Evolutionary conservation across 2,329 filamentous ascomycete species (phyloP).

Genomic region (Ilyonectria robusta): DNA sequence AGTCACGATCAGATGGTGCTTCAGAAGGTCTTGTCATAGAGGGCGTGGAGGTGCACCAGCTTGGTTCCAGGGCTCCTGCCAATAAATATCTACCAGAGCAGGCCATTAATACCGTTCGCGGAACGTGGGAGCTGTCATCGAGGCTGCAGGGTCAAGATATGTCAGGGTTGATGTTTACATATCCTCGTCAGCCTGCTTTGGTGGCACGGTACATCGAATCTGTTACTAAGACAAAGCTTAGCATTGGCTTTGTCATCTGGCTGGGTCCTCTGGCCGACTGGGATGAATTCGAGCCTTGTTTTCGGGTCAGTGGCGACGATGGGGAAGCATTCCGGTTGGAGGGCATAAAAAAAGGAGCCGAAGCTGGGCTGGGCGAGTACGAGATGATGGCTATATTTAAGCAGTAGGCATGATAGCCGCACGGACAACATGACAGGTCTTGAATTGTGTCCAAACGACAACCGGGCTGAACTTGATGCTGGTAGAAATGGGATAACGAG

Average conservation of each 20-base stretch:
- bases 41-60: constrained; percentile 47
- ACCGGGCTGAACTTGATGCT: too few relatives aligned
- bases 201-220: constrained; percentile 46
- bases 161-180: constrained; percentile 50
- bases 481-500: too few relatives aligned
- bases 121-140: constrained; percentile 50
- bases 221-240: constrained; percentile 16
- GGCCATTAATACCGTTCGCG: constrained; percentile 47
- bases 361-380: constrained; percentile 40
- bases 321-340: constrained; percentile 24
- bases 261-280: constrained; percentile 47
- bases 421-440: not conserved
- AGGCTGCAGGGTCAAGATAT: constrained; percentile 44
- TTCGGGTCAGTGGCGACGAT: constrained; percentile 9
- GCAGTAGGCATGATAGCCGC: not conserved
- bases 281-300: constrained; percentile 42
- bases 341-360: constrained; percentile 25
- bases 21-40: constrained; percentile 35
- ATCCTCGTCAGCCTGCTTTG: constrained; percentile 51
- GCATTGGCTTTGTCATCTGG: constrained; percentile 40
- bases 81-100: constrained; percentile 49
- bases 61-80: constrained; percentile 23
- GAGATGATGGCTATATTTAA: constrained; percentile 41
- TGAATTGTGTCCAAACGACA: not conserved
- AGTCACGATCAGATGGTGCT: not conserved